Evolutionary conservation across 345 rosid genomes (phyloP).

Genomic region (Ailanthus altissimus): DNA sequence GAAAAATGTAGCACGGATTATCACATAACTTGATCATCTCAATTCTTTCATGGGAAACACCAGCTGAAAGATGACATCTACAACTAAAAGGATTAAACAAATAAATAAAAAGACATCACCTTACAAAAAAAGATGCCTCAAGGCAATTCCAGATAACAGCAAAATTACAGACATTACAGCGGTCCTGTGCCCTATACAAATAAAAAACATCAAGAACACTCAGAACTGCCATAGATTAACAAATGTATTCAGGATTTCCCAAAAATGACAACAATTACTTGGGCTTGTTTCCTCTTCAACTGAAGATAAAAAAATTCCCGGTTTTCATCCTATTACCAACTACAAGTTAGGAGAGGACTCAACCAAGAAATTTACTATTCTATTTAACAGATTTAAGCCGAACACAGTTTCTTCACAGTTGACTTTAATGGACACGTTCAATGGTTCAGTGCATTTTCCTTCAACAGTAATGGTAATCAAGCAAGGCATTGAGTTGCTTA

Average conservation of each 20-base stretch:
- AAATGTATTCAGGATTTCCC: not conserved
- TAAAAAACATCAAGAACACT: slow-evolving; percentile 2
- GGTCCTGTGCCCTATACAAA: not conserved
- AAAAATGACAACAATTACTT: not conserved
- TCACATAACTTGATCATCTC: not conserved
- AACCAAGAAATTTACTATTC: slow-evolving; percentile 64
- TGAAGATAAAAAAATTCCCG: not conserved
- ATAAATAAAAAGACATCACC: too few relatives aligned
- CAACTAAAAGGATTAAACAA: too few relatives aligned
- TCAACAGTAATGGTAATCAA: slow-evolving; percentile 70
- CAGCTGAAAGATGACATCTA: not conserved
- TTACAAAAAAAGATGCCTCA: not conserved
- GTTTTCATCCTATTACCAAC: not conserved
- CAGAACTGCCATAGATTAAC: slow-evolving; percentile 1
- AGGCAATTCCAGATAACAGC: not conserved
- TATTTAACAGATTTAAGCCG: slow-evolving; percentile 82
- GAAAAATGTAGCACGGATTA: too few relatives aligned
- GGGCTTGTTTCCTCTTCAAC: not conserved
- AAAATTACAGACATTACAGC: not conserved
- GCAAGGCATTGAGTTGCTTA: slow-evolving; percentile 79
- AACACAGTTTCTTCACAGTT: slow-evolving; percentile 95
- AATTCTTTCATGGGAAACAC: not conserved
- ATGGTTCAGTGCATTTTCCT: slow-evolving; percentile 81
- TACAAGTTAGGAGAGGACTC: slow-evolving; percentile 37
- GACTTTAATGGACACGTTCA: slow-evolving; percentile 61